Base-by-base conservation (phyloP, 1,139 yeast genomes). In the Magnusiomyces sp. region DNA sequence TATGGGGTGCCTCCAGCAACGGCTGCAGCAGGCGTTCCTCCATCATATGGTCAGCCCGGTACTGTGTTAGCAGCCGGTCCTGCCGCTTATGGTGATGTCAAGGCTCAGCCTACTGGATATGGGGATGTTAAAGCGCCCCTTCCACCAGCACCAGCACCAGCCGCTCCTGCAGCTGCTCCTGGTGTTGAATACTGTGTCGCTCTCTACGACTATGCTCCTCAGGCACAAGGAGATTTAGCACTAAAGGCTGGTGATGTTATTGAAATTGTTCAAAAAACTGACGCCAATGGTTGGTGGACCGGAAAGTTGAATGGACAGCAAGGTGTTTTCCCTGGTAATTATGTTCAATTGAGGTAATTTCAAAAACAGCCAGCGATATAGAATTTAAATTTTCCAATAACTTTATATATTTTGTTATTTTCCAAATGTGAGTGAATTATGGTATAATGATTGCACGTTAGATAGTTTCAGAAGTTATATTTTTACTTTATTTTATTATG, bases 231-330 rank as follows among this genome's bases (percentile, higher is more conserved):
- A 14, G 98, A 92, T 63, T 75, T 92, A 62, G 70, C 84, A 16
- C 85, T 92, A 70, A 77, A 81, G 38, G 95, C 95, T 0, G 97
- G 97, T 19, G 87, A 92, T 7, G 76, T 80, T 37, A 89, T 92
- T 59, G 89, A 87, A 60, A 74, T 92, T 52, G 77, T 89, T 5
- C 87, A 88, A 63, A 81, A 86, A 60, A 83, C 95, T 1, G 96
- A 89, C 63, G 75, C 81, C 50, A 88, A 88, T 61, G 97, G 95
- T 2, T 92, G 98, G 98, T 92, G 98, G 98, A 87, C 95, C 1
- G 98, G 98, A n/a, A 72, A 75, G 50, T 72, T 78, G 58, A 87
- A 89, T 60, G 97, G 97, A 10, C 83, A 75, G 55, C 81, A 82
- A 50, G 98, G 98, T 50, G 86, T 82, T 6, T 92, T 92, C 73